Evolutionary conservation across 2,329 filamentous ascomycete species (phyloP).

Genomic region (Monosporascus ibericus): DNA sequence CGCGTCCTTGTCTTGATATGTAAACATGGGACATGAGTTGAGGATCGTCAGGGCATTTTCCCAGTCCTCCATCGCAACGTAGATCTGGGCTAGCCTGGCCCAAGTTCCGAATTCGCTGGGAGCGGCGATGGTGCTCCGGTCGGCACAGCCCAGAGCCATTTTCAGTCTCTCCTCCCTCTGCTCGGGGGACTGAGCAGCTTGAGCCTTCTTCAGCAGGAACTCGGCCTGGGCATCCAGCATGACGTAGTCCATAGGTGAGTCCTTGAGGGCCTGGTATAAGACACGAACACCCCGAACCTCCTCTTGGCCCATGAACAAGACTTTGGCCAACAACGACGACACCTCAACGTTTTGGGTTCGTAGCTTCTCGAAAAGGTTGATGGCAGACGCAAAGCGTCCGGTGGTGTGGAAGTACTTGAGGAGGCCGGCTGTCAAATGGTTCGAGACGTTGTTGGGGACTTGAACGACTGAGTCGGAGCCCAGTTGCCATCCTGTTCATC

Average conservation of each 20-base stretch:
- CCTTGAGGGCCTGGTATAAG: slow-evolving; percentile 80
- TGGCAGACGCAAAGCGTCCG: slow-evolving; percentile 87
- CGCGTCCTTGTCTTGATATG: slow-evolving; percentile 96
- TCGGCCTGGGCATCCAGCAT: slow-evolving; percentile 91
- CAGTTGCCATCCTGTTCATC: slow-evolving; percentile 73
- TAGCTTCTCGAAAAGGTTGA: slow-evolving; percentile 96
- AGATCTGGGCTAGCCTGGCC: slow-evolving; percentile 89
- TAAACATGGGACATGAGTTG: slow-evolving; percentile 99
- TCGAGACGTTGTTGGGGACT: slow-evolving; percentile 93
- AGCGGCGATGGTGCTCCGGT: slow-evolving; percentile 88
- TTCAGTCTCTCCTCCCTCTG: slow-evolving; percentile 63
- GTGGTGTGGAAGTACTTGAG: slow-evolving; percentile 94
- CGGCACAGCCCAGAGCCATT: slow-evolving; percentile 87
- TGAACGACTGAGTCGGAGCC: slow-evolving; percentile 96
- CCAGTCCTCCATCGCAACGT: slow-evolving; percentile 92
- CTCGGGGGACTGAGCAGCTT: slow-evolving; percentile 45
- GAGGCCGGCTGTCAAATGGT: slow-evolving; percentile 89
- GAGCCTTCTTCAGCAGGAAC: slow-evolving; percentile 82
- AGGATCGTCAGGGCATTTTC: slow-evolving; percentile 90
- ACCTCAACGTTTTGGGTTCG: slow-evolving; percentile 87
- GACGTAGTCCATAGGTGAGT: slow-evolving; percentile 95
- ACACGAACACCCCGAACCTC: slow-evolving; percentile 92
- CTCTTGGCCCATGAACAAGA: slow-evolving; percentile 91
- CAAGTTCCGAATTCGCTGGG: slow-evolving; percentile 97
- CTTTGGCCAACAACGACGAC: slow-evolving; percentile 82